Conservation (phyloP, 257 asterid species). For the Verbascum thapsus region DNA sequence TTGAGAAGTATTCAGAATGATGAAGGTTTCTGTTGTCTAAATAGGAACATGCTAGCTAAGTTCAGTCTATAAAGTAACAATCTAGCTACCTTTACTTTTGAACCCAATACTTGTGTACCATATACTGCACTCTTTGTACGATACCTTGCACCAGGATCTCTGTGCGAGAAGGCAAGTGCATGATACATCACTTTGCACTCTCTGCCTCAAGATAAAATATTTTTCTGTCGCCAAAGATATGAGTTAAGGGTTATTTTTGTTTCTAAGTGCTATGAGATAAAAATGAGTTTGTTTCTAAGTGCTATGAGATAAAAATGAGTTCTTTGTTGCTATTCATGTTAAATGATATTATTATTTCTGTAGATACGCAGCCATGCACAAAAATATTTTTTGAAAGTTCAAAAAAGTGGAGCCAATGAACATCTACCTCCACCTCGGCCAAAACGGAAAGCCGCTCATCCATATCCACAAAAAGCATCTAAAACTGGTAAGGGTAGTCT, state of each 20-base stretch:
- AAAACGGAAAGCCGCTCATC: slow-evolving; percentile 94
- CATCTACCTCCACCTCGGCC: slow-evolving; percentile 99
- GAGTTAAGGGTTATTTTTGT: too few species aligned
- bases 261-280: background rate
- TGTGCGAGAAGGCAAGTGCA: background rate
- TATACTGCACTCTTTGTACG: too few species aligned
- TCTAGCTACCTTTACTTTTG: background rate
- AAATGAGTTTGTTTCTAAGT: slow-evolving; percentile 1
- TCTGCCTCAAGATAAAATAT: slow-evolving; percentile 11
- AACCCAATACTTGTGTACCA: background rate
- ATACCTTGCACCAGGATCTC: too few species aligned
- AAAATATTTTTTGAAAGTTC: slow-evolving; percentile 85
- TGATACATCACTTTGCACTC: background rate
- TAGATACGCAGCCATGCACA: slow-evolving; percentile 99
- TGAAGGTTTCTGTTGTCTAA: background rate
- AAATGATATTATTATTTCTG: slow-evolving; percentile 23
- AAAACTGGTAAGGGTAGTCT: slow-evolving; percentile 47
- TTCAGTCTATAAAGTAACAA: background rate
- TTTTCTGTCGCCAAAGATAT: slow-evolving; percentile 1
- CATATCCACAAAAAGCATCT: slow-evolving; percentile 94
- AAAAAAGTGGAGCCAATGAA: slow-evolving; percentile 84
- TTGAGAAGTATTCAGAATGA: background rate
- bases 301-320: background rate
- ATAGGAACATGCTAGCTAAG: background rate
- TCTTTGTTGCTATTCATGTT: slow-evolving; percentile 5